Conservation (phyloP, 257 asterid genomes). For the Asclepias syriaca region DNA sequence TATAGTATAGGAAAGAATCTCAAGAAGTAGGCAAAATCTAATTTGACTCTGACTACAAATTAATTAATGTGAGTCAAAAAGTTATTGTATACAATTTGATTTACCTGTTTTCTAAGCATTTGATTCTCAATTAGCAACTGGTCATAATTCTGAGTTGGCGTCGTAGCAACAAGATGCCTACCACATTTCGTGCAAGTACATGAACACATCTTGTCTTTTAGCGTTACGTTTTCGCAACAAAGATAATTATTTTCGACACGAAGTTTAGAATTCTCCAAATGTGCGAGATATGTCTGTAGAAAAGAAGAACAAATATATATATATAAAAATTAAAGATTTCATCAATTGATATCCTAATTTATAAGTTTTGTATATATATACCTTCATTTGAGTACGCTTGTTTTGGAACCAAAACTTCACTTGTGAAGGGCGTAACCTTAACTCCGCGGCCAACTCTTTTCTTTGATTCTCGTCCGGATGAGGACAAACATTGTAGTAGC, state of each 20-base stretch:
- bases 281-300: slow-evolving; percentile 18
- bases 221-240: slow-evolving; percentile 10
- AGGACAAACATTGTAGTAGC: slow-evolving; percentile 24
- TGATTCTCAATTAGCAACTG: slow-evolving; percentile 17
- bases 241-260: slow-evolving; percentile 19
- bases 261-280: slow-evolving; percentile 13
- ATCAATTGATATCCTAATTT: too few relatives aligned
- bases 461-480: slow-evolving; percentile 32
- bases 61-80: too few relatives aligned
- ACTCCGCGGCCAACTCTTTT: slow-evolving; percentile 9
- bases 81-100: not conserved
- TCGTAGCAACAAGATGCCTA: not conserved
- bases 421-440: slow-evolving; percentile 28
- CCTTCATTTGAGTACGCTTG: too few relatives aligned
- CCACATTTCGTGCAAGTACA: slow-evolving; percentile 13
- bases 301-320: too few relatives aligned
- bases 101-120: slow-evolving; percentile 22
- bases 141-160: not conserved
- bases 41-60: too few relatives aligned
- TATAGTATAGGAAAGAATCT: too few relatives aligned
- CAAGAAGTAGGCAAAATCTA: too few relatives aligned
- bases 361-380: too few relatives aligned
- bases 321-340: too few relatives aligned
- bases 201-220: slow-evolving; percentile 8
- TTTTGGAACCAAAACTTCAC: slow-evolving; percentile 39